Evolutionary conservation across 169 alveolate genomes (phyloP), one percentile per base, ranked within the genome.

Genomic region (Plasmodium fragile): DNA sequence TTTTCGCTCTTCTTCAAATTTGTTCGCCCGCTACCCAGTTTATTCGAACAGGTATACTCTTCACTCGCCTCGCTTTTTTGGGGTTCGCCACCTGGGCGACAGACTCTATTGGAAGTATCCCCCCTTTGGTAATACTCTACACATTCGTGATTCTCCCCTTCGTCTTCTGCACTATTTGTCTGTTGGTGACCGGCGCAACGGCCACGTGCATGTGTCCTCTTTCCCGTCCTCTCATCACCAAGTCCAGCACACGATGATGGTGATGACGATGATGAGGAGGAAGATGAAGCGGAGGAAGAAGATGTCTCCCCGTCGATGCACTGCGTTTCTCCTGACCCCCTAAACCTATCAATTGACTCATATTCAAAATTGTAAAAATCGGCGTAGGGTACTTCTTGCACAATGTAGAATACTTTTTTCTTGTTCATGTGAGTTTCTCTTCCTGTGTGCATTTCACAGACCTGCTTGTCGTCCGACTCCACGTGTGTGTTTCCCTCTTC

Each of bases 321-420:
- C 49, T 73, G 80, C 16, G 41, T 18, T 8, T 85, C 85, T 4
- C 30, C 43, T 16, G 77, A 52, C 28, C 75, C 6, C 43, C 71
- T 25, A 55, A 39, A 78, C 2, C 30, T 87, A 18, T 78, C 81
- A 43, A 87, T 55, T 87, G n/a, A 28, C 32, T 78, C 75, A 87
- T 87, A 87, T 32, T 87, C 52, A 28, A 77, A 87, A 71, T 87
- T 87, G 52, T 87, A 87, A 7, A 30, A 87, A 77, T 87, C 93
- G 8, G 36, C 73, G 49, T 43, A 87, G 18, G 87, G 89, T n/a
- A 87, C 71, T 78, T 87, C 93, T 22, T 87, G 93, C 49, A 87
- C 4, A 55, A 87, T 87, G 32, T 78, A 87, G 39, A 55, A 52
- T 22, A 59, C 8, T 8, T 65, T 79, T 8, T 65, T 79, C 22